These are phyloP conservation scores for Ganoderma boninense DNA, from an alignment of 1,284 basidiomycete genomes.

Conservation along the genomic window DNA sequence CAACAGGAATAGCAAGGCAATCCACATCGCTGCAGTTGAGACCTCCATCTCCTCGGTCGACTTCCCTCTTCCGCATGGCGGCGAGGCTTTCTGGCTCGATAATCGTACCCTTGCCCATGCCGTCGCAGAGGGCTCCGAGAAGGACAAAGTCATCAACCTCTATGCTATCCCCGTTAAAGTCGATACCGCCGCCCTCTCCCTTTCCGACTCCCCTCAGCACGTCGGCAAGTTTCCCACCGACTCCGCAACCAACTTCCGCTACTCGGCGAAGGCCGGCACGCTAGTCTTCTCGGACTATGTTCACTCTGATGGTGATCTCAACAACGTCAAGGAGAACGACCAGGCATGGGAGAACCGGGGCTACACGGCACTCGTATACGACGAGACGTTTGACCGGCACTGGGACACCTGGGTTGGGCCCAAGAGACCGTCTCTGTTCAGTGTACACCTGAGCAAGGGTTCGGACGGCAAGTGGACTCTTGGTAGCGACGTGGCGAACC, in stretches of 20 bases:
- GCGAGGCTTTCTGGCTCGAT: slow-evolving; percentile 81
- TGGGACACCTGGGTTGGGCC: slow-evolving; percentile 91
- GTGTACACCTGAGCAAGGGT: slow-evolving; percentile 60
- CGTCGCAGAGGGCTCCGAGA: slow-evolving; percentile 58
- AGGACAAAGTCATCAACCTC: slow-evolving; percentile 58
- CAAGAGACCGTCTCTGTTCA: slow-evolving; percentile 77
- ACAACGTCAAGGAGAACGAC: slow-evolving; percentile 71
- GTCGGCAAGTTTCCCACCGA: slow-evolving; percentile 68
- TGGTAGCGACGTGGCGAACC: slow-evolving; percentile 60
- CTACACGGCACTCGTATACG: slow-evolving; percentile 80
- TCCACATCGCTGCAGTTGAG: slow-evolving; percentile 69
- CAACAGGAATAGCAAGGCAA: slow-evolving; percentile 70
- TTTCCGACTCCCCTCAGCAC: slow-evolving; percentile 43
- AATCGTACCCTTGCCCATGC: slow-evolving; percentile 73
- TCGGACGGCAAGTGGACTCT: slow-evolving; percentile 61
- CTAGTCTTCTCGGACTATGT: slow-evolving; percentile 84
- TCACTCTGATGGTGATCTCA: slow-evolving; percentile 76
- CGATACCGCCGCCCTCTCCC: slow-evolving; percentile 41
- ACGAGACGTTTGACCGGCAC: slow-evolving; percentile 80
- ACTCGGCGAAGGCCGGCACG: slow-evolving; percentile 54
- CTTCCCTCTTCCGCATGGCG: slow-evolving; percentile 66
- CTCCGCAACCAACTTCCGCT: slow-evolving; percentile 75
- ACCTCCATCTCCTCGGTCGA: slow-evolving; percentile 56
- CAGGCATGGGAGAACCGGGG: slow-evolving; percentile 77
- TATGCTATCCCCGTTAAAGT: slow-evolving; percentile 64